Conservation (phyloP, 2,329 filamentous ascomycete species). For the Thelonectria discophora region DNA sequence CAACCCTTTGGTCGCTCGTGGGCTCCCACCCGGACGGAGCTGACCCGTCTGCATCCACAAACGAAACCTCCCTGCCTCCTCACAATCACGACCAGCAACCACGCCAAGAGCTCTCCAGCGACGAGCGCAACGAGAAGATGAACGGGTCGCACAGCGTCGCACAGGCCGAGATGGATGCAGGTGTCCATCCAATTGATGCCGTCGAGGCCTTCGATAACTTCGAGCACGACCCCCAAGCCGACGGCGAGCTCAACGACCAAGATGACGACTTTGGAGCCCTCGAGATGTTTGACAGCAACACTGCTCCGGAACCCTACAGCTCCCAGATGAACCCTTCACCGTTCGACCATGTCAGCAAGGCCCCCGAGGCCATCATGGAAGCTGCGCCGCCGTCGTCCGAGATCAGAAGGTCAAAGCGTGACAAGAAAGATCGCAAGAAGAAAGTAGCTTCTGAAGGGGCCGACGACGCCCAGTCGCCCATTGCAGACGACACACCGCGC, state of each 20-base stretch:
- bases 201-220: slow-evolving; percentile 41
- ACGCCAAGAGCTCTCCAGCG: slow-evolving; percentile 28
- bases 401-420: slow-evolving; percentile 44
- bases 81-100: slow-evolving; percentile 30
- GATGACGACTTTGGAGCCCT: slow-evolving; percentile 47
- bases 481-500: slow-evolving; percentile 32
- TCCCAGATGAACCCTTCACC: slow-evolving; percentile 37
- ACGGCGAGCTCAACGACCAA: slow-evolving; percentile 33
- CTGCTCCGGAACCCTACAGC: slow-evolving; percentile 43
- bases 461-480: slow-evolving; percentile 26
- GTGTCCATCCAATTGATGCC: slow-evolving; percentile 37
- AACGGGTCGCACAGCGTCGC: slow-evolving; percentile 27
- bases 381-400: slow-evolving; percentile 35
- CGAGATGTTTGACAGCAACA: slow-evolving; percentile 52
- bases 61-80: slow-evolving; percentile 26
- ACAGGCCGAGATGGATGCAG: slow-evolving; percentile 37
- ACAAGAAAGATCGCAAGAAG: slow-evolving; percentile 46
- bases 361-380: slow-evolving; percentile 45
- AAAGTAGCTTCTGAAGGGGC: slow-evolving; percentile 30
- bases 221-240: slow-evolving; percentile 35
- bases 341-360: slow-evolving; percentile 29
- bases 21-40: slow-evolving; percentile 41
- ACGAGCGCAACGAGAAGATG: slow-evolving; percentile 29
- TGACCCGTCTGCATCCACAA: slow-evolving; percentile 35
- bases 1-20: slow-evolving; percentile 43